Conservation (phyloP, 2,329 filamentous ascomycete species). For the Curvularia sp. region DNA sequence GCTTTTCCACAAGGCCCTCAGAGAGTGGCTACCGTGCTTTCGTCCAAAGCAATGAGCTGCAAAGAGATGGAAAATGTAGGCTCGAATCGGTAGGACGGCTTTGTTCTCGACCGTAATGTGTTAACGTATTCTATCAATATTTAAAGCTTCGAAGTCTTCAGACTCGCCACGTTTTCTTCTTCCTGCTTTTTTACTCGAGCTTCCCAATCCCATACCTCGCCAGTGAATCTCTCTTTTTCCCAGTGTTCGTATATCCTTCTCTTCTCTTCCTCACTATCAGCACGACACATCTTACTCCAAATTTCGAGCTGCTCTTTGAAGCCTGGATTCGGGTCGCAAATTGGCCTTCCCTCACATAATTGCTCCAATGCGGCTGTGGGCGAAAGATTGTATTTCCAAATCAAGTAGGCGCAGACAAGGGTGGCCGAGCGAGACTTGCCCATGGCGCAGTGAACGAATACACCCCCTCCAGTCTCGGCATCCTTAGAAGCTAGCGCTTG, state of each 20-base stretch:
- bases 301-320: constrained; percentile 46
- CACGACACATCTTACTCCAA: constrained; percentile 39
- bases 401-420: constrained; percentile 44
- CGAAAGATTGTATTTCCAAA: constrained; percentile 36
- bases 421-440: constrained; percentile 45
- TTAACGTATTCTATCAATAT: neutral
- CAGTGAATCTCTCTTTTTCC: constrained; percentile 42
- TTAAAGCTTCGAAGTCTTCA: constrained; percentile 1
- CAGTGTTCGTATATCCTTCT: constrained; percentile 43
- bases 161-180: neutral
- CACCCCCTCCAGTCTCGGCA: constrained; percentile 22
- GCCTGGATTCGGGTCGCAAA: constrained; percentile 45
- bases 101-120: neutral
- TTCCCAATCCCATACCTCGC: constrained; percentile 52
- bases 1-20: constrained; percentile 53
- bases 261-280: constrained; percentile 23
- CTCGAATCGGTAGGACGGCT: neutral
- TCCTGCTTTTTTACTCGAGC: neutral
- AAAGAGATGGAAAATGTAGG: constrained; percentile 14
- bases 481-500: constrained; percentile 21
- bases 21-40: constrained; percentile 57
- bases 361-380: constrained; percentile 32
- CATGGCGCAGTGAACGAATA: constrained; percentile 48
- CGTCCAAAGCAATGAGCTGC: constrained; percentile 25
- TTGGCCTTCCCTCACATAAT: constrained; percentile 42